phyloP scores from a whole-genome alignment of 2,329 filamentous ascomycete species.

The Alternaria solani region DNA sequence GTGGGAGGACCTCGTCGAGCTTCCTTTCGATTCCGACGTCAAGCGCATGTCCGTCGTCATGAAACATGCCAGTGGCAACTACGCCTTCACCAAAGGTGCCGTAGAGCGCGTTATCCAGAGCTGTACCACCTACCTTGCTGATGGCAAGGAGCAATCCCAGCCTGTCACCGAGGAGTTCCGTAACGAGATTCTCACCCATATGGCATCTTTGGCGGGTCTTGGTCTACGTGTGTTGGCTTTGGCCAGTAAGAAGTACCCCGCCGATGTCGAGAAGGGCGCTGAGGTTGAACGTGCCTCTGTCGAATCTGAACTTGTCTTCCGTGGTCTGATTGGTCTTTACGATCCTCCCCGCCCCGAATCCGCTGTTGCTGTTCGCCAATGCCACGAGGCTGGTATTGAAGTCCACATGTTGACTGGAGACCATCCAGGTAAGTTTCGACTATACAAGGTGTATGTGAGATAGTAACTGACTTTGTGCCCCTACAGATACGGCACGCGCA shows the following conservation, averaged over 20 bases:
- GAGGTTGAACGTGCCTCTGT: constrained; percentile 66
- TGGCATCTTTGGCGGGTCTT: constrained; percentile 71
- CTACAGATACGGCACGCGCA: constrained; percentile 27
- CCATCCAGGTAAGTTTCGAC: constrained; percentile 49
- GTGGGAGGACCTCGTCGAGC: constrained; percentile 64
- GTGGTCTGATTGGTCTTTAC: constrained; percentile 83
- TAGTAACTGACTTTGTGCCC: neutral
- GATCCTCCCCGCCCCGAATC: constrained; percentile 86
- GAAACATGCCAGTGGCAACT: constrained; percentile 44
- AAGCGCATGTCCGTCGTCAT: constrained; percentile 82
- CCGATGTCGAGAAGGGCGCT: constrained; percentile 51
- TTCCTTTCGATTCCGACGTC: constrained; percentile 76
- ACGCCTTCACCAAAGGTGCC: constrained; percentile 70
- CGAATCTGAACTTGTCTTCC: constrained; percentile 74
- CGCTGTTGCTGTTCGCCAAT: constrained; percentile 60
- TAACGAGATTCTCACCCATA: constrained; percentile 68
- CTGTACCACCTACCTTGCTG: constrained; percentile 63
- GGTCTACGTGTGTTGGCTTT: constrained; percentile 75
- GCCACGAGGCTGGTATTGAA: constrained; percentile 56
- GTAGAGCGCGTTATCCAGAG: constrained; percentile 73
- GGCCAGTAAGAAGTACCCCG: constrained; percentile 59
- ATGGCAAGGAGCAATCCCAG: constrained; percentile 47
- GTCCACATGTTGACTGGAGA: constrained; percentile 61
- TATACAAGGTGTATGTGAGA: constrained; percentile 34
- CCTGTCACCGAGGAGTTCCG: constrained; percentile 63